Conservation (phyloP, 129 eudicot species). For the Centrapalus pauciflorus region DNA sequence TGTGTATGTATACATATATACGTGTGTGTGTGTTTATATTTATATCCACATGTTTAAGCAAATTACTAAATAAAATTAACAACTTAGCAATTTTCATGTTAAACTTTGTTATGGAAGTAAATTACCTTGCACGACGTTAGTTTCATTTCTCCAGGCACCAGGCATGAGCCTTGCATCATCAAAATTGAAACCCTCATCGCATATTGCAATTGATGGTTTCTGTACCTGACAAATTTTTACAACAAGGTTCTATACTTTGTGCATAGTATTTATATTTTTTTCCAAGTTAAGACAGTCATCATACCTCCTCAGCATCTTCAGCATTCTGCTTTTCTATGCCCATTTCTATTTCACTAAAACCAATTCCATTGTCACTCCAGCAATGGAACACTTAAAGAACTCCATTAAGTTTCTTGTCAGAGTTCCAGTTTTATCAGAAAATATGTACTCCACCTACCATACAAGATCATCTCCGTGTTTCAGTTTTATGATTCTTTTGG, state of each 20-base stretch:
- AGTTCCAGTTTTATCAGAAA: slow-evolving; percentile 97
- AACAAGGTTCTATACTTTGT: background rate
- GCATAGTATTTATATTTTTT: background rate
- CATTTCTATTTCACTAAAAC: slow-evolving; percentile 84
- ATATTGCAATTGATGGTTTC: slow-evolving; percentile 40
- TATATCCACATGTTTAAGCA: too few species aligned
- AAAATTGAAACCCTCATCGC: slow-evolving; percentile 91
- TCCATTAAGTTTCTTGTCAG: slow-evolving; percentile 93
- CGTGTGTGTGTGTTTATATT: too few species aligned
- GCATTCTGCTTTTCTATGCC: slow-evolving; percentile 69
- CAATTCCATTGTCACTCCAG: slow-evolving; percentile 90
- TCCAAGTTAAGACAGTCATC: background rate
- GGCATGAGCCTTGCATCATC: slow-evolving; percentile 87
- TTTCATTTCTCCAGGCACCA: slow-evolving; percentile 99
- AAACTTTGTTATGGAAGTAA: slow-evolving; percentile 2
- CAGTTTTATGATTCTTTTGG: too few species aligned
- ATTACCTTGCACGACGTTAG: slow-evolving; percentile 85
- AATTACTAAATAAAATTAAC: too few species aligned
- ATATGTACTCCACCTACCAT: slow-evolving; percentile 79
- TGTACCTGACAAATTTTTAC: slow-evolving; percentile 42
- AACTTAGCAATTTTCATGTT: background rate
- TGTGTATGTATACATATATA: too few species aligned
- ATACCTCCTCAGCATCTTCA: slow-evolving; percentile 45
- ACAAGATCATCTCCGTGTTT: background rate
- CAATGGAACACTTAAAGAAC: slow-evolving; percentile 94